A percentile compares a stretch with the other conserved stretches of the same genome.
phyloP scores from a whole-genome alignment of 1,139 yeast species.

The Kodamaea suecica region DNA sequence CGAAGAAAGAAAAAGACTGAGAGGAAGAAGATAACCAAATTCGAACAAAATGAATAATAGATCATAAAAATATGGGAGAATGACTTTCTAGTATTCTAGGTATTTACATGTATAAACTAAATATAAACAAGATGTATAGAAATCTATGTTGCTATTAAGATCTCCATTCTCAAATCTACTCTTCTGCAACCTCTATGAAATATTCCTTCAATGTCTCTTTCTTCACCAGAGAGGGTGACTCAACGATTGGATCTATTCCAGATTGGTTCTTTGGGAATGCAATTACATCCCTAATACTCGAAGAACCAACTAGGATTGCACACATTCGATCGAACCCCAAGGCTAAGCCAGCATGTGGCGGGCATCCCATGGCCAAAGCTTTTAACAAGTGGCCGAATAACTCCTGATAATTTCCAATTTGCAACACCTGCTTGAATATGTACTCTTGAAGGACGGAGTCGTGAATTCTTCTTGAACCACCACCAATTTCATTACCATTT shows the following conservation, averaged over 20 bases:
- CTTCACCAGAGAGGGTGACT: constrained; percentile 70
- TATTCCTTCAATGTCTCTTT: constrained; percentile 50
- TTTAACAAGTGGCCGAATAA: constrained; percentile 84
- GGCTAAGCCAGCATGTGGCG: constrained; percentile 98
- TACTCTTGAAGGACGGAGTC: constrained; percentile 73
- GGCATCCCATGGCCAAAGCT: constrained; percentile 89
- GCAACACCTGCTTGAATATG: constrained; percentile 56
- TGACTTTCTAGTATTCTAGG: no score
- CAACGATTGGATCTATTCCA: constrained; percentile 86
- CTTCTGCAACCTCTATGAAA: constrained; percentile 26
- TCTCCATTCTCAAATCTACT: no score
- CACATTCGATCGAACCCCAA: constrained; percentile 91
- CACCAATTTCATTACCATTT: constrained; percentile 95
- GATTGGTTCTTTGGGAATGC: constrained; percentile 93
- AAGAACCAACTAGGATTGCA: constrained; percentile 77
- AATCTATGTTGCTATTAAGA: no score
- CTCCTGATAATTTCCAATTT: constrained; percentile 52
- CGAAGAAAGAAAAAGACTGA: constrained; percentile 22
- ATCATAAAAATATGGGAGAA: no score
- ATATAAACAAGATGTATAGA: background rate
- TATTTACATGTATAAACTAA: constrained; percentile 5
- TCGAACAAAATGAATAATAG: no score
- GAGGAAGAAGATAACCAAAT: constrained; percentile 23
- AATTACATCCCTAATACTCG: constrained; percentile 84
- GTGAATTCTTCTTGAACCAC: constrained; percentile 95